Evolutionary conservation across 2,329 filamentous ascomycete species (phyloP).

Genomic region (Talaromyces sp.): DNA sequence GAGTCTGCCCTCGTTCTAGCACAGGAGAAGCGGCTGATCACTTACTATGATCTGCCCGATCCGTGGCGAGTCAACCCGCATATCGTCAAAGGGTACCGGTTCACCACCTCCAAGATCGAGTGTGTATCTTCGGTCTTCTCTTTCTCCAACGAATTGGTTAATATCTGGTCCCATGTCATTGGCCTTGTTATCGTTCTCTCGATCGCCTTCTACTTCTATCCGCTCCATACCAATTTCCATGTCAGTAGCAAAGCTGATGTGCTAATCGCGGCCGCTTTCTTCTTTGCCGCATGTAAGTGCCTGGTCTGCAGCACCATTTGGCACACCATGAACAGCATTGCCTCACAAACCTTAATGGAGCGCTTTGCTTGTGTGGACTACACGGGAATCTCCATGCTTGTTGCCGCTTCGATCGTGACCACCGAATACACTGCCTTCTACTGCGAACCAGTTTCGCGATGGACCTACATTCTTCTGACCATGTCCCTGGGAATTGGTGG

Average conservation of each 20-base stretch:
- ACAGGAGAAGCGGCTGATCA: conserved; percentile 77
- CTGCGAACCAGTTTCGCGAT: conserved; percentile 86
- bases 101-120: conserved; percentile 86
- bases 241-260: conserved; percentile 86
- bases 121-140: conserved; percentile 82
- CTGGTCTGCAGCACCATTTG: conserved; percentile 93
- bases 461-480: conserved; percentile 82
- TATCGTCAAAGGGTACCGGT: conserved; percentile 88
- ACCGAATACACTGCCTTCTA: conserved; percentile 99
- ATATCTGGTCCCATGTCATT: conserved; percentile 95
- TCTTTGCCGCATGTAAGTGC: conserved; percentile 93
- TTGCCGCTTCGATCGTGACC: conserved; percentile 93
- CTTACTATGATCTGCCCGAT: conserved; percentile 84
- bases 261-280: conserved; percentile 89
- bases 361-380: conserved; percentile 98
- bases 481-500: conserved; percentile 80
- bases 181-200: conserved; percentile 85
- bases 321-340: conserved; percentile 99
- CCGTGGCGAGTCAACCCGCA: conserved; percentile 96
- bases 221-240: conserved; percentile 80
- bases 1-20: conserved; percentile 75
- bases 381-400: conserved; percentile 92
- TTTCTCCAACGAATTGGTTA: conserved; percentile 90
- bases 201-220: conserved; percentile 95
- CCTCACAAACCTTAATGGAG: conserved; percentile 84